phyloP scores from a whole-genome alignment of 345 rosid species.

The Syzygium aqueum region DNA sequence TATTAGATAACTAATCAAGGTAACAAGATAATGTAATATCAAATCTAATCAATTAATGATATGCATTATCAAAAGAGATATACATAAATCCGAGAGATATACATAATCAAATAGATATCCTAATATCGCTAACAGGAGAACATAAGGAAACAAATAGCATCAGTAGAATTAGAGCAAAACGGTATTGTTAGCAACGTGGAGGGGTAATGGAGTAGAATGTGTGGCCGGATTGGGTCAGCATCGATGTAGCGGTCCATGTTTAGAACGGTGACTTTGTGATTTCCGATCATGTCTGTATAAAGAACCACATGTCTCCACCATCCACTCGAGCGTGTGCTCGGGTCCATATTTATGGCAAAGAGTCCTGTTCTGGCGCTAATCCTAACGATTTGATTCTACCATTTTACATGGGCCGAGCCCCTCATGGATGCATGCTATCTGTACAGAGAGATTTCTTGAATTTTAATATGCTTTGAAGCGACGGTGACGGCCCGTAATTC shows the following conservation, averaged over 20 bases:
- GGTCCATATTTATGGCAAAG: neutral
- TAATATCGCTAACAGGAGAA: neutral
- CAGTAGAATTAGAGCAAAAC: neutral
- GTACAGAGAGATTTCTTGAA: neutral
- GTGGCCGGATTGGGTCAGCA: neutral
- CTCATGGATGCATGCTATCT: neutral
- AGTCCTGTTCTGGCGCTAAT: neutral
- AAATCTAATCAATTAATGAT: too few relatives aligned
- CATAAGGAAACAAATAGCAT: neutral
- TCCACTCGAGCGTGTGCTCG: neutral
- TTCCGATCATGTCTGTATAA: neutral
- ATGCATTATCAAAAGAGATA: too few relatives aligned
- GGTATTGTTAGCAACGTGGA: neutral
- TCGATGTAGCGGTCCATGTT: too few relatives aligned
- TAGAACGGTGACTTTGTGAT: neutral
- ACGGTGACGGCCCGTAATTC: neutral
- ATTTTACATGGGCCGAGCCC: neutral
- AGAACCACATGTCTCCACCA: neutral
- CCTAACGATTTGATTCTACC: too few relatives aligned
- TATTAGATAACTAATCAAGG: too few relatives aligned
- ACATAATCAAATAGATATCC: too few relatives aligned
- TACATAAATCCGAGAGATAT: too few relatives aligned
- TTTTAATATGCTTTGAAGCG: neutral
- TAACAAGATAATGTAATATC: too few relatives aligned
- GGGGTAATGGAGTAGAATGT: neutral